phyloP scores from a whole-genome alignment of 768 basidiomycete species.

The Amyloporia xantha region DNA sequence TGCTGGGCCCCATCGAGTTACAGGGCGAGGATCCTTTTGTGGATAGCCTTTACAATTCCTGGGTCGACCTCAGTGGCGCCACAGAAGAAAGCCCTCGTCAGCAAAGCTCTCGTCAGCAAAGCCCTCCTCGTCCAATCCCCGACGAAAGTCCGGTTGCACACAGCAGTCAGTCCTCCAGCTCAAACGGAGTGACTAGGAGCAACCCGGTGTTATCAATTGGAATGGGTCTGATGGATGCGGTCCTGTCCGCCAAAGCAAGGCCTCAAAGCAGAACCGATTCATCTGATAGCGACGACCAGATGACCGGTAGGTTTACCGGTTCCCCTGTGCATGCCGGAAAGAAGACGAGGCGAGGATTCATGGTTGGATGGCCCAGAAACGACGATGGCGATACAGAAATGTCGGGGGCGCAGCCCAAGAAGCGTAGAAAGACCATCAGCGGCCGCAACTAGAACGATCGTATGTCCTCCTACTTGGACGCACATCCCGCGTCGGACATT shows the following conservation, averaged over 20 bases:
- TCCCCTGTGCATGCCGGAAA: conserved; percentile 8
- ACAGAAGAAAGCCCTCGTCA: conserved; percentile 28
- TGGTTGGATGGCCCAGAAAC: conserved; percentile 6
- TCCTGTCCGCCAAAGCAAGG: conserved; percentile 11
- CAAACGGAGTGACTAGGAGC: conserved; percentile 5
- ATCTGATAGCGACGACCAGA: conserved; percentile 15
- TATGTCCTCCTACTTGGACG: not conserved
- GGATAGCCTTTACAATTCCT: conserved; percentile 6
- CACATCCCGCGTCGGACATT: too few species aligned
- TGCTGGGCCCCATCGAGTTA: conserved; percentile 23
- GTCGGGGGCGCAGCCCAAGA: conserved; percentile 40
- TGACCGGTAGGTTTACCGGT: conserved; percentile 19
- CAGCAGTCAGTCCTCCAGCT: conserved; percentile 8
- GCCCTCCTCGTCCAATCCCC: conserved; percentile 19
- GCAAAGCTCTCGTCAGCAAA: conserved; percentile 10
- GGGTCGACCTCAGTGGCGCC: conserved; percentile 15
- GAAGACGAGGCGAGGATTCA: conserved; percentile 12
- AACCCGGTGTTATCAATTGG: conserved; percentile 10
- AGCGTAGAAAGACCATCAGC: conserved; percentile 37
- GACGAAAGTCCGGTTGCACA: conserved; percentile 46
- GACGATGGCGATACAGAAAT: conserved; percentile 19
- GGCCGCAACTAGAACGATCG: conserved; percentile 13
- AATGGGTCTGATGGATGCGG: conserved; percentile 23
- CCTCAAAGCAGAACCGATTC: not conserved
- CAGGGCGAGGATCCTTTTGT: conserved; percentile 20